Base-by-base conservation (phyloP, 1,139 yeast genomes). In the Suhomyces terraborum region DNA sequence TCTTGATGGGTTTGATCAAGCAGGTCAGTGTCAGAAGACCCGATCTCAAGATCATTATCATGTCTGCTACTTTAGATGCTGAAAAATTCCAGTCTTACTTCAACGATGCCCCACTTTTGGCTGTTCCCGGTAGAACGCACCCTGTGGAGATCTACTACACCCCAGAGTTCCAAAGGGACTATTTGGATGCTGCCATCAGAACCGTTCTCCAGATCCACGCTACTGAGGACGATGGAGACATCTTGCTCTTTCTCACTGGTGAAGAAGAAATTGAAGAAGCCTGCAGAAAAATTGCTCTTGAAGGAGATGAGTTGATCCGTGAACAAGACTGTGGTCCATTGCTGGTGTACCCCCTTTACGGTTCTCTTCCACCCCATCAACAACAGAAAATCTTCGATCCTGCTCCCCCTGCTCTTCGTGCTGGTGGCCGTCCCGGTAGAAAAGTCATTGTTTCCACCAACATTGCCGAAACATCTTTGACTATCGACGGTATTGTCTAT, bases 251-350 rank as follows among this genome's bases (percentile, higher is more conserved):
- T 58, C 73, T 93, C 52, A 93, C 98, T 0, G 98, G 98, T 74
- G 98, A 93, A 66, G 98, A 93, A 59, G 98, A 93, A 66, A 93
- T 93, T 62, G 98, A 93, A 68, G 98, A 91, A 55, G 97, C 98
- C 0, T 91, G 95, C 52, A 75, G 96, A 46, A 89, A 88, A 61
- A 82, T 93, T 32, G 75, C 87, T 3, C 69, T 91, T 32, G 98
- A 93, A 66, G 88, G 84, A 32, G 98, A 93, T 58, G 95, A 86
- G 55, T 68, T 93, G 55, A 73, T 85, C 24, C 77, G 97, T 55
- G 98, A 93, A 59, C 88, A 88, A 57, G 86, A 83, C 35, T 81
- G 91, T 62, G 98, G 98, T 4, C 97, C 96, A 13, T 50, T 93
- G 40, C 75, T 79, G 38, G 96, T 91, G 6, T 93, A 91, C 53